These are phyloP conservation scores for Rhodamnia rubescens DNA, from an alignment of 345 rosid species.

Conservation along the genomic window DNA sequence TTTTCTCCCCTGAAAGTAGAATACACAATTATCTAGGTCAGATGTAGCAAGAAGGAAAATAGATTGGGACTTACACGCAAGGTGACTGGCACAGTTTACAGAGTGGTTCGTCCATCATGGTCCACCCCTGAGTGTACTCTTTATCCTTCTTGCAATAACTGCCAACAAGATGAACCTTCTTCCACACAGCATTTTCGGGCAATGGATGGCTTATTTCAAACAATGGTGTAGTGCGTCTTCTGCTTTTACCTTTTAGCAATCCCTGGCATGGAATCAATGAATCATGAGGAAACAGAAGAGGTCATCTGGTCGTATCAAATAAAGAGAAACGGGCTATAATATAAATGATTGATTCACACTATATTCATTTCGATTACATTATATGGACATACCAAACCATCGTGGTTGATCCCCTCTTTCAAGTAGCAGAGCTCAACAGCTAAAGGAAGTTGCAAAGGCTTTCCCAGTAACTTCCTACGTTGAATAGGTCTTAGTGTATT, in stretches of 20 bases:
- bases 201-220: conserved; percentile 58
- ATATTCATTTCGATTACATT: not conserved
- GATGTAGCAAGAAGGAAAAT: not conserved
- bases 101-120: conserved; percentile 56
- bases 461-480: conserved; percentile 64
- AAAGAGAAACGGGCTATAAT: not conserved
- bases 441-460: conserved; percentile 84
- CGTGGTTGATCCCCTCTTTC: conserved; percentile 68
- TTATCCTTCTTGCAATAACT: conserved; percentile 53
- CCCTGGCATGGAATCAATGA: conserved; percentile 40
- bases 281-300: not conserved
- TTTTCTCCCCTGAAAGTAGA: conserved; percentile 43
- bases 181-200: conserved; percentile 73
- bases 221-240: conserved; percentile 61
- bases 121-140: conserved; percentile 83
- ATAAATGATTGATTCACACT: not conserved
- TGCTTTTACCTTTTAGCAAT: conserved; percentile 81
- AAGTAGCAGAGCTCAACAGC: conserved; percentile 75
- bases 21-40: not conserved
- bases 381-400: conserved; percentile 33
- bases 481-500: conserved; percentile 66
- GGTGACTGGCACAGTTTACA: conserved; percentile 87
- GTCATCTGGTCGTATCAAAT: not conserved
- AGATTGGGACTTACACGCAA: conserved; percentile 51
- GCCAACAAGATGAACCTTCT: conserved; percentile 41